A percentile compares a stretch with the other conserved stretches of the same genome.
Conservation (phyloP, 2,329 filamentous ascomycete species). For the Stenocarpella maydis region DNA sequence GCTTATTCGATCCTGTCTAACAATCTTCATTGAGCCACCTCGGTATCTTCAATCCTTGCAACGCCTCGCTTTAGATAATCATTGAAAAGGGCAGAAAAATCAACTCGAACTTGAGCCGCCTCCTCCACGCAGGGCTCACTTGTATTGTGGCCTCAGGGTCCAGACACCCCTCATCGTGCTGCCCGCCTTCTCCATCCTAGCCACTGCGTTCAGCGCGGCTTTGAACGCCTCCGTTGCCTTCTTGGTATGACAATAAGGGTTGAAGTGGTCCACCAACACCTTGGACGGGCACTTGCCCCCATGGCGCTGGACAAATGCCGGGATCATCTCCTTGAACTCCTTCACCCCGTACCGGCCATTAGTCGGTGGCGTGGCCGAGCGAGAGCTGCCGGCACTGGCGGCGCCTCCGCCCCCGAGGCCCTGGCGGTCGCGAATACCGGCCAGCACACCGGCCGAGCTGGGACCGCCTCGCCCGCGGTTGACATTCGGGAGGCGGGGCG, state of each 20-base stretch:
- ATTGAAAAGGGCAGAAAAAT: background rate
- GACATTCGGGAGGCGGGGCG: constrained; percentile 63
- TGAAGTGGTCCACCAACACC: constrained; percentile 90
- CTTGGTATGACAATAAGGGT: constrained; percentile 75
- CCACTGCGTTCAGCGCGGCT: constrained; percentile 78
- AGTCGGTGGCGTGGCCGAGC: constrained; percentile 50
- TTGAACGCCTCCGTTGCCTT: constrained; percentile 82
- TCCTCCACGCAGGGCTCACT: constrained; percentile 29
- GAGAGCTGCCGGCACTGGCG: constrained; percentile 50
- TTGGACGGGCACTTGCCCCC: constrained; percentile 83
- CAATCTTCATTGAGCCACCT: background rate
- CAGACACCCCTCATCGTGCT: constrained; percentile 63
- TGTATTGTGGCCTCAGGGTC: constrained; percentile 52
- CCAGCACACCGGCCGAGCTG: constrained; percentile 62
- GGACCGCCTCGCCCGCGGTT: constrained; percentile 60
- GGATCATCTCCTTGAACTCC: constrained; percentile 77
- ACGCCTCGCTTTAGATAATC: constrained; percentile 10
- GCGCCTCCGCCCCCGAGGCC: constrained; percentile 50
- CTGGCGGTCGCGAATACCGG: constrained; percentile 66
- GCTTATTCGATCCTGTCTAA: background rate
- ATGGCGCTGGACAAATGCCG: constrained; percentile 79
- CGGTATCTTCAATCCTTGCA: background rate
- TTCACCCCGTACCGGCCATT: constrained; percentile 56
- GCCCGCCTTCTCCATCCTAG: constrained; percentile 70
- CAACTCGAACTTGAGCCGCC: too few species aligned